Percentiles rank a stretch among this genome's conserved stretches.
Conservation (phyloP, 805 yeast species). For the Blastobotrys muscicola region DNA sequence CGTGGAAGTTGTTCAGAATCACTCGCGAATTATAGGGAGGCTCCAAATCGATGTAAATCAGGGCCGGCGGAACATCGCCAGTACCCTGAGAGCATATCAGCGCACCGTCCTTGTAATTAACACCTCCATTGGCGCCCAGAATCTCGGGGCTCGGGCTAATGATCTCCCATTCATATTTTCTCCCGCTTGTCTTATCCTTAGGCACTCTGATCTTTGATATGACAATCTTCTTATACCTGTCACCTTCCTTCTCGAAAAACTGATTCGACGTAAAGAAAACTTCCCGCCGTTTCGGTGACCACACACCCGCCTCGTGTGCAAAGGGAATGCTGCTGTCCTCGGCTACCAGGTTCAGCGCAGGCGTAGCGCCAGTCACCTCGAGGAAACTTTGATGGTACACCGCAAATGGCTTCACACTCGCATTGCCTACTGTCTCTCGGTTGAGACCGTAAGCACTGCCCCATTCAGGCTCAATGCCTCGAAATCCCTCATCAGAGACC, state of each 20-base stretch:
- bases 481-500: too few species aligned
- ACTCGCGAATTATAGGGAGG: constrained; percentile 14
- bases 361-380: too few species aligned
- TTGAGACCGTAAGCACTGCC: too few species aligned
- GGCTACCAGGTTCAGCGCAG: too few species aligned
- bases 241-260: constrained; percentile 7
- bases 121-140: constrained; percentile 20
- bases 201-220: constrained; percentile 14
- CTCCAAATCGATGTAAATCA: constrained; percentile 14
- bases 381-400: too few species aligned
- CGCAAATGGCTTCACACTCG: too few species aligned
- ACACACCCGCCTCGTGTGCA: constrained; percentile 26
- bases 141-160: constrained; percentile 16
- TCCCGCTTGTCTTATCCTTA: background rate
- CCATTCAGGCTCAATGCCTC: too few species aligned
- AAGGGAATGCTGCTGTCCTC: constrained; percentile 8
- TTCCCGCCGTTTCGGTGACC: constrained; percentile 18
- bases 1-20: constrained; percentile 20
- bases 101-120: constrained; percentile 17
- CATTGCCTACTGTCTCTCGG: too few species aligned
- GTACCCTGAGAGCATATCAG: constrained; percentile 22
- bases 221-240: constrained; percentile 4
- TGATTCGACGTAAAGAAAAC: constrained; percentile 24
- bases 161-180: constrained; percentile 15
- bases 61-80: constrained; percentile 14